Evolutionary conservation across 345 rosid genomes (phyloP), one percentile per base, ranked within the genome.

Genomic region (Heritiera littoralis): DNA sequence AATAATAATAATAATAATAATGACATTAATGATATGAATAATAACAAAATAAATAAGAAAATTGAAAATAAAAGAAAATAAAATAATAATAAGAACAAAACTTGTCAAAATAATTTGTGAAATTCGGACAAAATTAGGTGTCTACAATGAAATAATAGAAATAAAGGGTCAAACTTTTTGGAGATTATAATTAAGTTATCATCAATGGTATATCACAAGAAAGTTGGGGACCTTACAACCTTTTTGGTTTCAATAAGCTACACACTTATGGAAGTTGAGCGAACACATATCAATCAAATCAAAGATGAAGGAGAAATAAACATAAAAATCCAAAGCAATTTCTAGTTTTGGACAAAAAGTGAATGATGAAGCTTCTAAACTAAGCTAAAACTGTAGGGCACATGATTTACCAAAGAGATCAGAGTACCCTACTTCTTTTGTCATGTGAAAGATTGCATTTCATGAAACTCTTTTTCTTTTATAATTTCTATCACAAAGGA

Each of bases 391-490:
- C 76, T 55, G 45, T 55, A 38, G 30, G 51, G 28, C 49, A 38
- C 18, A 73, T 73, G 76, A 40, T 72, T 55, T 72, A 6, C 32
- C 9, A 18, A 71, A 73, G 65, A 49, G 9, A 28, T 8, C 28
- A 30, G 9, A 71, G 13, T 49, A 7, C 1, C 14, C 43, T 52
- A 17, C 23, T n/a, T 55, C 48, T 60, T 41, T 70, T 72, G 80
- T 77, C 90, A 81, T 85, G 82, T 83, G 87, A 82, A 51, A 74
- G 20, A 56, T 64, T 77, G 15, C 28, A 10, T 58, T 69, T 74
- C 3, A 6, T 43, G 51, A 41, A 66, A 40, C 51, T 32, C 65
- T 56, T 77, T 78, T 78, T 40, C 78, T n/a, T 76, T 76, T 35
- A 74, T 78, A 73, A 20, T 59, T 59, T 59, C 59, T 17, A 5